phyloP scores from a whole-genome alignment of 2,329 filamentous ascomycete species.

The Pestalotiopsis sp. region DNA sequence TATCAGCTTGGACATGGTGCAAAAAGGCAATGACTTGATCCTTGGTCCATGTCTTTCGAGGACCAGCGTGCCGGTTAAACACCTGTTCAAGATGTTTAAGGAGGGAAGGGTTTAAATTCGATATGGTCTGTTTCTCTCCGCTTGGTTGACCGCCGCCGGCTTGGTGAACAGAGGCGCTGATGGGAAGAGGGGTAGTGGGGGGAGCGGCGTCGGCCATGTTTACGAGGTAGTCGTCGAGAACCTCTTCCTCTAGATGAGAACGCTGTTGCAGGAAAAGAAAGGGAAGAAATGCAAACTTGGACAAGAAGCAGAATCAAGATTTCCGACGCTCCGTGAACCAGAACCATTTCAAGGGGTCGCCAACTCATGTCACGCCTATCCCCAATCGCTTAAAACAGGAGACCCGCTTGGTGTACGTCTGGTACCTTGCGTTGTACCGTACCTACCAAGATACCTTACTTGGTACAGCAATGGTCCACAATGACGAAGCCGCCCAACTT shows the following conservation, averaged over 20 bases:
- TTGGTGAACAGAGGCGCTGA: conserved; percentile 38
- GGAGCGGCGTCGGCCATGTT: conserved; percentile 1
- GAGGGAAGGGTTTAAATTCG: conserved; percentile 42
- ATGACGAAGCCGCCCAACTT: background rate
- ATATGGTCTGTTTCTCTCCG: conserved; percentile 42
- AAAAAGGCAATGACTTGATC: conserved; percentile 50
- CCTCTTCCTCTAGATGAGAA: background rate
- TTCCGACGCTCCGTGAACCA: background rate
- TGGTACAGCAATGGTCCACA: background rate
- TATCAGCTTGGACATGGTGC: conserved; percentile 46
- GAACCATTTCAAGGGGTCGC: background rate
- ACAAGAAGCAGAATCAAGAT: background rate
- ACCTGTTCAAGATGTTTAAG: conserved; percentile 44
- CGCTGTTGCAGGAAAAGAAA: background rate
- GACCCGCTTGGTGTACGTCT: background rate
- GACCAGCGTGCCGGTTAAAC: conserved; percentile 43
- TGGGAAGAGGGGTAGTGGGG: background rate
- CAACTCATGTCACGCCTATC: background rate
- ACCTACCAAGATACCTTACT: background rate
- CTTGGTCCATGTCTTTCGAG: conserved; percentile 45
- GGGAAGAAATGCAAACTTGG: background rate
- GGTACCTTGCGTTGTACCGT: background rate
- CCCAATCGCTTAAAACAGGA: background rate
- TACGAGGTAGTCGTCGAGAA: background rate
- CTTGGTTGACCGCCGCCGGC: conserved; percentile 50